Base-by-base conservation (phyloP, 2,329 filamentous ascomycete species). In the Hypoxylon sp. region DNA sequence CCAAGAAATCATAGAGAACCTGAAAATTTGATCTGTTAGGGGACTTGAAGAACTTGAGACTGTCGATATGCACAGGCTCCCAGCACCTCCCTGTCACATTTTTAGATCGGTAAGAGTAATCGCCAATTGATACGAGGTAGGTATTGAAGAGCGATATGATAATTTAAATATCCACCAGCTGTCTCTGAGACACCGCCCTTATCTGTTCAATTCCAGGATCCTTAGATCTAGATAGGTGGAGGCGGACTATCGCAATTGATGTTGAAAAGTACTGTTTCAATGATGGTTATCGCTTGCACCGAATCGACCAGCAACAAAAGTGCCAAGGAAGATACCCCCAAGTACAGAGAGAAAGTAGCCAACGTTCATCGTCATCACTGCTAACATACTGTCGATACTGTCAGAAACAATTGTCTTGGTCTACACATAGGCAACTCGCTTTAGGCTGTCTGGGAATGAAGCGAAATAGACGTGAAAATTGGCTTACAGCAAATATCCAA, bases 291-390 rank as follows among this genome's bases (percentile, higher is more conserved):
- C 69, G 34, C 64, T 46, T 17, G 61, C 65, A 19, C 68, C 61
- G 23, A 75, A 74, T 41, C 73, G 71, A 45, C 73, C 73, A 28
- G 67, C 69, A 14, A 74, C 48, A 23, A 75, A 75, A 5, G 73
- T 64, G 13, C 73, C 73, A 1, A 75, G 72, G 43, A 75, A 75
- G 38, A 75, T 74, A 14, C 75, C 75, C 10, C 64, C 75, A 14
- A 77, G 66, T 1, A 77, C 74, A 2, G 75, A 77, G 11, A 75
- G 65, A 55, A 77, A 77, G 60, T 77, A 77, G 30, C 75, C 75
- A 2, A 77, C 67, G 48, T 77, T 77, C 70, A 77, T 75, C 19
- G 75, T 76, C 75, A 77, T 77, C 5, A 77, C 74, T 6, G 75
- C 75, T 25, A 77, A 64, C 75, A 77, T 77, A 21, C 75, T 77